Evolutionary conservation across 345 rosid genomes (phyloP).

Genomic region (Brassica incana): DNA sequence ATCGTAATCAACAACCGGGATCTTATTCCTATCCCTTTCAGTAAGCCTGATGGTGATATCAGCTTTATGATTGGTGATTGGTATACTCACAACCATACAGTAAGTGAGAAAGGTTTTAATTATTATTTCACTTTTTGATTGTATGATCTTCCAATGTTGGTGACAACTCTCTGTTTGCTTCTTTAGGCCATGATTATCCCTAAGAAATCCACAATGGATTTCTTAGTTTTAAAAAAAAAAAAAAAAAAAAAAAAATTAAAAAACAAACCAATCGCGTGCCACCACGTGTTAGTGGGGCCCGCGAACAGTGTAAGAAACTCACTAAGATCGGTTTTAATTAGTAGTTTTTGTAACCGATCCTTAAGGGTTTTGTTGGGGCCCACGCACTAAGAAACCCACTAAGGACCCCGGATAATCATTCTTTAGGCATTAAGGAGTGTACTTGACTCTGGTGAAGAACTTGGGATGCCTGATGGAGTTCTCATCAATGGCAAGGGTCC

Average conservation of each 20-base stretch:
- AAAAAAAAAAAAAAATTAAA: too few species aligned
- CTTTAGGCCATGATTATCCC: conserved; percentile 45
- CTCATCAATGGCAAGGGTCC: conserved; percentile 96
- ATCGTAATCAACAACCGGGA: conserved; percentile 62
- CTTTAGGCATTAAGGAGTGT: conserved; percentile 62
- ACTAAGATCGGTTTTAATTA: too few species aligned
- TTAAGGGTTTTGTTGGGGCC: too few species aligned
- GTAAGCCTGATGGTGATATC: conserved; percentile 73
- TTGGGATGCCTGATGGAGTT: conserved; percentile 96
- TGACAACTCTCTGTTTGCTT: not conserved
- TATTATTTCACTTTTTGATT: not conserved
- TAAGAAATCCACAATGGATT: too few species aligned
- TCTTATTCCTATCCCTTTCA: conserved; percentile 63
- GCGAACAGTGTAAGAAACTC: too few species aligned
- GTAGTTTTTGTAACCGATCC: too few species aligned
- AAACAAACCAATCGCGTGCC: too few species aligned
- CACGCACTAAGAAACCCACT: too few species aligned
- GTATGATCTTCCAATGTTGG: not conserved
- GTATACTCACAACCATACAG: conserved; percentile 80
- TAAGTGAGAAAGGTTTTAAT: conserved; percentile 35
- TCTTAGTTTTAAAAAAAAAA: too few species aligned
- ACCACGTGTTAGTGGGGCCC: too few species aligned
- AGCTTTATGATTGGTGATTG: conserved; percentile 81
- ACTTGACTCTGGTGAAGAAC: conserved; percentile 82
- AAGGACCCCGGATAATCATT: too few species aligned